A percentile compares a stretch with the other conserved stretches of the same genome.
These are phyloP conservation scores for Penicillium soppii DNA, from an alignment of 495 filamentous ascomycete species.

Conservation along the genomic window DNA sequence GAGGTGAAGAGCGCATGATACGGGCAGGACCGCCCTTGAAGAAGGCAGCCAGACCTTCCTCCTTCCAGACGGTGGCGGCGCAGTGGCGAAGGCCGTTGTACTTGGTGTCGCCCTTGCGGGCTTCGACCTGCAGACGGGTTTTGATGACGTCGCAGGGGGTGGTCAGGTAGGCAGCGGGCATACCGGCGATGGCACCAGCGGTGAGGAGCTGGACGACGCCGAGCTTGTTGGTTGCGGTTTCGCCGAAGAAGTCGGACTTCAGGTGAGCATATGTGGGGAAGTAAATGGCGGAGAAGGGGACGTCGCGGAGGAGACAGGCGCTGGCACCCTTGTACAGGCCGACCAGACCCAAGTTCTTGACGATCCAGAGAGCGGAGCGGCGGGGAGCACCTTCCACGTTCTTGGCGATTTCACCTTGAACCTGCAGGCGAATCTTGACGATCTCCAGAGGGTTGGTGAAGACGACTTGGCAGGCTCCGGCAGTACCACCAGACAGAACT, in stretches of 20 bases:
- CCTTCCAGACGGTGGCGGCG: slow-evolving; percentile 75
- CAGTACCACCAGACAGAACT: slow-evolving; percentile 82
- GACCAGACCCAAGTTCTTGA: slow-evolving; percentile 89
- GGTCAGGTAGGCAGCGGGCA: slow-evolving; percentile 97
- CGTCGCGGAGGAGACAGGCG: slow-evolving; percentile 91
- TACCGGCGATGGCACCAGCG: slow-evolving; percentile 94
- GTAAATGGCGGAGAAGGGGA: slow-evolving; percentile 98
- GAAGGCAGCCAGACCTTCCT: slow-evolving; percentile 94
- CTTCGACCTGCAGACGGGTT: slow-evolving; percentile 95
- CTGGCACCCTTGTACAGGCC: slow-evolving; percentile 97
- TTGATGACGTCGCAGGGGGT: slow-evolving; percentile 99
- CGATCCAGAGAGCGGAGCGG: slow-evolving; percentile 95
- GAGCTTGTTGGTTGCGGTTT: slow-evolving; percentile 83
- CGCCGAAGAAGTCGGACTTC: slow-evolving; percentile 91
- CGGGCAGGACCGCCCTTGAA: slow-evolving; percentile 97
- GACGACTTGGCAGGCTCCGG: slow-evolving; percentile 94
- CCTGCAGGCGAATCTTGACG: slow-evolving; percentile 97
- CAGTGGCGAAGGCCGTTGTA: slow-evolving; percentile 89
- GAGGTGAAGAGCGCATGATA: slow-evolving; percentile 89
- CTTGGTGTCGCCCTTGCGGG: slow-evolving; percentile 84
- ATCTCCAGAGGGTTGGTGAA: slow-evolving; percentile 98
- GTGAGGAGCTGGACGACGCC: slow-evolving; percentile 90
- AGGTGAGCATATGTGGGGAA: slow-evolving; percentile 96
- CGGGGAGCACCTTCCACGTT: slow-evolving; percentile 77
- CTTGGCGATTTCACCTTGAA: slow-evolving; percentile 94